These are phyloP conservation scores for Coniochaeta sp. DNA, from an alignment of 2,329 filamentous ascomycete genomes.

Conservation along the genomic window DNA sequence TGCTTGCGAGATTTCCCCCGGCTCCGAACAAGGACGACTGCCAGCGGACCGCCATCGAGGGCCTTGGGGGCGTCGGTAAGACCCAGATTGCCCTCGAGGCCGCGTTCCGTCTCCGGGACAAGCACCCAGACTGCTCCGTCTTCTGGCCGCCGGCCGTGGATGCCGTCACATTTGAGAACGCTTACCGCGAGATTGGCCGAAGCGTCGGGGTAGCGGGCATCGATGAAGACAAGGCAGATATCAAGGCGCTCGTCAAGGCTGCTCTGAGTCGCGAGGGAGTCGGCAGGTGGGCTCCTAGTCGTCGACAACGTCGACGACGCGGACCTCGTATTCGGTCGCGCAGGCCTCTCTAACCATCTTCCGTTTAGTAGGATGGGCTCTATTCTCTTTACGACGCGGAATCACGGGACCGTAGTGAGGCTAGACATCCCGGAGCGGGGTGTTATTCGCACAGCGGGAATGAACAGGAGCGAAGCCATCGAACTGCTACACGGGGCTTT, in stretches of 20 bases:
- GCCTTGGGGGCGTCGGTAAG: slow-evolving; percentile 29
- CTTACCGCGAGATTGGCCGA: slow-evolving; percentile 25
- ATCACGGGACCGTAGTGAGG: slow-evolving; percentile 8
- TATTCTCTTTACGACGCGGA: slow-evolving; percentile 22
- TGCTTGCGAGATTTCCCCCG: slow-evolving; percentile 10
- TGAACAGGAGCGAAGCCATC: slow-evolving; percentile 14
- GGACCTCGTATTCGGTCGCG: slow-evolving; percentile 18
- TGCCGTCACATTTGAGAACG: slow-evolving; percentile 22
- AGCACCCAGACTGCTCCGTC: slow-evolving; percentile 24
- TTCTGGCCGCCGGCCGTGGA: slow-evolving; percentile 31
- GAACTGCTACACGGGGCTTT: slow-evolving; percentile 15
- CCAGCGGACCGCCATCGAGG: slow-evolving; percentile 19
- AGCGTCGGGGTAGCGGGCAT: slow-evolving; percentile 19
- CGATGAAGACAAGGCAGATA: slow-evolving; percentile 24
- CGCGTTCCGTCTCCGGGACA: slow-evolving; percentile 18
- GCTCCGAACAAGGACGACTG: slow-evolving; percentile 10
- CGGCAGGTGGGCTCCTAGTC: slow-evolving; percentile 28
- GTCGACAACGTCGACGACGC: slow-evolving; percentile 37
- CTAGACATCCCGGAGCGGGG: slow-evolving; percentile 9
- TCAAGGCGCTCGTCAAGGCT: slow-evolving; percentile 26
- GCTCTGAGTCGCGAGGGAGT: slow-evolving; percentile 20
- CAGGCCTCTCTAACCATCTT: slow-evolving; percentile 18
- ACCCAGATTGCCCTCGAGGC: slow-evolving; percentile 30
- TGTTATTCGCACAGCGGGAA: slow-evolving; percentile 15
- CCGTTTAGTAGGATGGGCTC: slow-evolving; percentile 21